phyloP scores from a whole-genome alignment of 1,284 basidiomycete species.

The Phellopilus nigrolimitatus region DNA sequence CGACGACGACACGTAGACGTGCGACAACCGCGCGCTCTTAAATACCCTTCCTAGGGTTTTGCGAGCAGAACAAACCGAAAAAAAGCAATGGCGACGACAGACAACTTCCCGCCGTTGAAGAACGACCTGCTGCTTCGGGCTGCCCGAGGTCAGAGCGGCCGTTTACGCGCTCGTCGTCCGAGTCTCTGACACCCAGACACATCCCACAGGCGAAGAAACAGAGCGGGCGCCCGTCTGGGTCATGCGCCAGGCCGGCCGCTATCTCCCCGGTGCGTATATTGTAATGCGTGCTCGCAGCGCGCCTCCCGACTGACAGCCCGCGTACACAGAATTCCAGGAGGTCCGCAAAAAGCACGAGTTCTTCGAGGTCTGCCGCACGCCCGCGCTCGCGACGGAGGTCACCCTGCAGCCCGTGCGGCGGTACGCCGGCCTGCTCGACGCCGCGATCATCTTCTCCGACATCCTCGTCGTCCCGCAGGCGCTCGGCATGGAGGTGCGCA shows the following conservation, averaged over 20 bases:
- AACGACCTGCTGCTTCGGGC: constrained; percentile 91
- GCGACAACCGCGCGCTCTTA: not conserved
- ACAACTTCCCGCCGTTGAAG: constrained; percentile 69
- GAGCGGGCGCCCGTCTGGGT: constrained; percentile 97
- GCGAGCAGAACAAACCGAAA: not conserved
- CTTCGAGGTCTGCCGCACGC: constrained; percentile 90
- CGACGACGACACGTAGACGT: constrained; percentile 13
- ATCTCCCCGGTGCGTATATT: constrained; percentile 71
- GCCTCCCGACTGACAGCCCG: constrained; percentile 19
- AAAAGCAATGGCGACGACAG: not conserved
- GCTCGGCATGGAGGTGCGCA: constrained; percentile 90
- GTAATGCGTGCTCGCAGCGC: not conserved
- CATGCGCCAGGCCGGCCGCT: constrained; percentile 97
- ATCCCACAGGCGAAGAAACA: constrained; percentile 68
- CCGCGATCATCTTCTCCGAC: constrained; percentile 94
- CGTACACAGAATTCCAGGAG: constrained; percentile 72
- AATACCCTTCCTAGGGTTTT: not conserved
- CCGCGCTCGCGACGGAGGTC: constrained; percentile 78
- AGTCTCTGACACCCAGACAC: constrained; percentile 3
- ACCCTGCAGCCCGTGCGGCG: constrained; percentile 90
- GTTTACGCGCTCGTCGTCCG: not conserved
- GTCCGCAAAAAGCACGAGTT: constrained; percentile 83
- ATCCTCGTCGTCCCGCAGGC: constrained; percentile 96
- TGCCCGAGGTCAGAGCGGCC: constrained; percentile 58
- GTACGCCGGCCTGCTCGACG: constrained; percentile 82